These are phyloP conservation scores for Westerdykella sp. DNA, from an alignment of 2,329 filamentous ascomycete genomes.

Conservation along the genomic window DNA sequence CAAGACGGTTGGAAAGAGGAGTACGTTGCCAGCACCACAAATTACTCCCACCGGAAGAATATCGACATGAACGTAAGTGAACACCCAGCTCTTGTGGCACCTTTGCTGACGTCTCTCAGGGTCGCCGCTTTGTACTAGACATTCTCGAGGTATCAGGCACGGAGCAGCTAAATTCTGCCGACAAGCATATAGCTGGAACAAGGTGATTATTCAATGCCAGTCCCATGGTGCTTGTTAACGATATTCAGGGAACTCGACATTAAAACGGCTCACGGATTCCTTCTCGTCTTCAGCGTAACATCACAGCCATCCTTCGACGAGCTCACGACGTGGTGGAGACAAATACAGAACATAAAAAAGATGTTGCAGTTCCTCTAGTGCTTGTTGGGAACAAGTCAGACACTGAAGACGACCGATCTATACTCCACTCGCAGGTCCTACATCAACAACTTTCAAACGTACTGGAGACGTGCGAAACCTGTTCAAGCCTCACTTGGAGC, in stretches of 20 bases:
- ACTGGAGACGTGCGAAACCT: neutral
- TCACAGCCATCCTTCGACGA: conserved; percentile 77
- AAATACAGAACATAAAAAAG: conserved; percentile 90
- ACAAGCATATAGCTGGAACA: conserved; percentile 23
- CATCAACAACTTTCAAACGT: neutral
- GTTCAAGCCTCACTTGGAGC: neutral
- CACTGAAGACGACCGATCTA: conserved; percentile 74
- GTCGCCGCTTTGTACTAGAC: too few relatives aligned
- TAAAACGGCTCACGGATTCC: conserved; percentile 87
- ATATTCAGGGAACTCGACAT: conserved; percentile 51
- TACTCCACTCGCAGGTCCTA: conserved; percentile 31
- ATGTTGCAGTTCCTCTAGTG: conserved; percentile 76
- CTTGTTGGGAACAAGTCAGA: conserved; percentile 91
- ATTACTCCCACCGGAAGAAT: too few relatives aligned
- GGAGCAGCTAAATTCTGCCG: too few relatives aligned
- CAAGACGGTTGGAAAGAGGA: too few relatives aligned
- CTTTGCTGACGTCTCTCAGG: too few relatives aligned
- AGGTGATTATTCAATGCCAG: conserved; percentile 18
- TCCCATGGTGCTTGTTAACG: conserved; percentile 8
- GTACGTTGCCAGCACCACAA: too few relatives aligned
- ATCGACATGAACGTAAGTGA: too few relatives aligned
- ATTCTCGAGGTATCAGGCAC: too few relatives aligned
- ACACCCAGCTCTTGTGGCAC: neutral
- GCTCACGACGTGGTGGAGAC: conserved; percentile 72
- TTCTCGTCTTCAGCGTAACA: conserved; percentile 88